Evolutionary conservation across 2,329 filamentous ascomycete species (phyloP).

Genomic region (Davidsoniella virescens): DNA sequence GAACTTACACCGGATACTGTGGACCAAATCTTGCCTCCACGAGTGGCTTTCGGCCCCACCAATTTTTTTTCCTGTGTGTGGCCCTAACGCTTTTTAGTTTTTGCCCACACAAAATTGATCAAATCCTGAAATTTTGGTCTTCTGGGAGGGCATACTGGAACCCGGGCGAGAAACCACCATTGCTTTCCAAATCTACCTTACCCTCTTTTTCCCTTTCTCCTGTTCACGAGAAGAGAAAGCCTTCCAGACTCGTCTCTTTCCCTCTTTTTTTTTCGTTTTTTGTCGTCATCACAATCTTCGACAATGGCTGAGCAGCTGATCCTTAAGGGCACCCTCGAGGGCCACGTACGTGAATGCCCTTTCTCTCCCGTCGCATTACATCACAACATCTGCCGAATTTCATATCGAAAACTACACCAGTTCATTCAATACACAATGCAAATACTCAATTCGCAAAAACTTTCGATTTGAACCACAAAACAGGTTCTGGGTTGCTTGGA

Average conservation of each 20-base stretch:
- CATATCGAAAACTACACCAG: neutral
- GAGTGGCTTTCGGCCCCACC: slow-evolving; percentile 6
- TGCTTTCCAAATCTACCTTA: slow-evolving; percentile 13
- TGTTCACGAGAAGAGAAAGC: slow-evolving; percentile 14
- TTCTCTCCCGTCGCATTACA: slow-evolving; percentile 7
- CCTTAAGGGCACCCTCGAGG: slow-evolving; percentile 93
- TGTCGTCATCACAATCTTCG: slow-evolving; percentile 11
- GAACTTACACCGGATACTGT: no score
- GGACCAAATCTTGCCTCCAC: no score
- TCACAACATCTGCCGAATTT: neutral
- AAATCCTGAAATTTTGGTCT: slow-evolving; percentile 13
- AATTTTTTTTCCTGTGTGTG: slow-evolving; percentile 10
- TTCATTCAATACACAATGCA: neutral
- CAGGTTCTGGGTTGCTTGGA: no score
- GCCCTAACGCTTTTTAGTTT: slow-evolving; percentile 13
- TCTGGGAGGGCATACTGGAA: slow-evolving; percentile 13
- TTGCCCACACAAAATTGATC: slow-evolving; percentile 14
- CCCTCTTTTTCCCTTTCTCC: slow-evolving; percentile 12
- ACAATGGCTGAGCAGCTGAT: slow-evolving; percentile 83
- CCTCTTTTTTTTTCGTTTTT: slow-evolving; percentile 12
- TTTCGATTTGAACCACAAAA: neutral
- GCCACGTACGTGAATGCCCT: slow-evolving; percentile 52
- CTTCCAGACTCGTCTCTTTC: slow-evolving; percentile 14
- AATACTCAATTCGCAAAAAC: neutral
- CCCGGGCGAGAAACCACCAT: slow-evolving; percentile 11